A percentile compares a stretch with the other conserved stretches of the same genome.
Conservation (phyloP, 2,329 filamentous ascomycete species). For the Gaeumannomyces tritici region DNA sequence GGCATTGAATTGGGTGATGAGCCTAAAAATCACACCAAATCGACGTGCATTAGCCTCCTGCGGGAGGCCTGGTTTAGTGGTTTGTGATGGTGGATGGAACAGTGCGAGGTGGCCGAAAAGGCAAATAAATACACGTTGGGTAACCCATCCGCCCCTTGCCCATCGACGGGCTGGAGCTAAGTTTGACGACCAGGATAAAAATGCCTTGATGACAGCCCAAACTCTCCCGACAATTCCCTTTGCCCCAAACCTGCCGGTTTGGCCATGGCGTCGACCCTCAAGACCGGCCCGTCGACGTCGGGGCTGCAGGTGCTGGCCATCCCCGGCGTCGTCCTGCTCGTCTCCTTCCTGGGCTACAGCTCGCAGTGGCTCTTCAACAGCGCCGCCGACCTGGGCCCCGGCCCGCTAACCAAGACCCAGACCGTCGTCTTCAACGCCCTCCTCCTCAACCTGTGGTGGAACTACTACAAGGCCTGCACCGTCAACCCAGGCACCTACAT, state of each 20-base stretch:
- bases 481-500: slow-evolving; percentile 47
- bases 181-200: too few relatives aligned
- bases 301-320: slow-evolving; percentile 51
- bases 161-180: too few relatives aligned
- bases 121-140: too few relatives aligned
- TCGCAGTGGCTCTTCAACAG: slow-evolving; percentile 62
- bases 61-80: too few relatives aligned
- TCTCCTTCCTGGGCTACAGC: slow-evolving; percentile 60
- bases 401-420: slow-evolving; percentile 48
- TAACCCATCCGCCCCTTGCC: too few relatives aligned
- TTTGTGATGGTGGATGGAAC: too few relatives aligned
- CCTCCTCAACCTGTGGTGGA: slow-evolving; percentile 55
- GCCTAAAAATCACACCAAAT: too few relatives aligned
- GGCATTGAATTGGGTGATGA: too few relatives aligned
- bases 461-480: slow-evolving; percentile 54
- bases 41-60: too few relatives aligned
- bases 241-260: neutral
- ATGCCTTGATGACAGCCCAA: too few relatives aligned
- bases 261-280: neutral
- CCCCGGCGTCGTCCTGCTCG: slow-evolving; percentile 56
- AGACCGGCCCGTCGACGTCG: slow-evolving; percentile 26
- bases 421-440: slow-evolving; percentile 56
- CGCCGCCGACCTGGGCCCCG: slow-evolving; percentile 47
- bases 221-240: too few relatives aligned
- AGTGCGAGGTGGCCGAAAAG: too few relatives aligned